Base-by-base conservation (phyloP, 768 basidiomycete genomes). In the Kwoniella sp. region DNA sequence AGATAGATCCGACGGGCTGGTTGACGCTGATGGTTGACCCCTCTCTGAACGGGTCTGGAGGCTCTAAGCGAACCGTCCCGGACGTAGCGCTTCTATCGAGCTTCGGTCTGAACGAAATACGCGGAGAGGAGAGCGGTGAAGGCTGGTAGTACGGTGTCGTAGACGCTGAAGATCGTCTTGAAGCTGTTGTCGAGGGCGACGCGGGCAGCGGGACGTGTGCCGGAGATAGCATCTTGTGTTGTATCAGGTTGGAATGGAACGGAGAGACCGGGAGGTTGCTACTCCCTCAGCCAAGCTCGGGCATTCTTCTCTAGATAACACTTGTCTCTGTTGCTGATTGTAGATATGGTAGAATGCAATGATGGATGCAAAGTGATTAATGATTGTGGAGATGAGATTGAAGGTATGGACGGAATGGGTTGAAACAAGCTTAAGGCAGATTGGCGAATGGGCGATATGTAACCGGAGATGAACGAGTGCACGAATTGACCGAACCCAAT, bases 1-100 rank as follows among this genome's bases (percentile, higher is more conserved):
- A 71, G 25, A 79, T 52, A 2, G 67, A 69, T 36, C 77, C 68
- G 5, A 83, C 80, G 5, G 82, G 80, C 60, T 81, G 75, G 59
- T 81, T 78, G 47, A 80, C 67, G 29, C 67, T 68, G 62, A 80
- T 76, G 0, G 73, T 77, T 21, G 72, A 64, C 21, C 71, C 68
- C 54, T 77, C 75, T 17, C 62, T 36, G 51, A 68, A 71, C 8
- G 67, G 67, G 27, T 71, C 70, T 6, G 51, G 21, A 10, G 40
- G 36, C 48, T 61, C 67, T 40, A 56, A 56, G 6, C 63, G 56
- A 27, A 70, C 33, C 21, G 65, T 69, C 9, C 30, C 46, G n/a
- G 65, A 60, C 2, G 73, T 74, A 7, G 33, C 29, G 24, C 62
- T 65, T 19, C 73, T 37, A 36, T 69, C 67, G 13, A 74, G 58